phyloP scores from a whole-genome alignment of 352 stramenopile species.

The Phytophthora hibernalis region DNA sequence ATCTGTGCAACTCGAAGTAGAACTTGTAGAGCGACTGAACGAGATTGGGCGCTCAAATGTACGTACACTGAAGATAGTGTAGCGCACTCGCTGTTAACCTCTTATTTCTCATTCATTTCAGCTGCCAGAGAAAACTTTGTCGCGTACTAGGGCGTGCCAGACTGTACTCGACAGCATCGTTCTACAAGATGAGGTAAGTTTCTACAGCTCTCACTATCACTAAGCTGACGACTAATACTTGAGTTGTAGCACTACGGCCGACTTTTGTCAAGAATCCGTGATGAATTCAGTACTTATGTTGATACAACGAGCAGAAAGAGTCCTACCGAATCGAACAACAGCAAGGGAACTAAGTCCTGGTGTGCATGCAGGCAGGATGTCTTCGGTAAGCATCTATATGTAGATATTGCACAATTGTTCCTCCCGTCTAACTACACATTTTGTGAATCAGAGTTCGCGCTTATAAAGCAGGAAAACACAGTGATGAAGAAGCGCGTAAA shows the following conservation, averaged over 20 bases:
- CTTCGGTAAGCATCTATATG: conserved; percentile 20
- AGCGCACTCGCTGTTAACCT: neutral
- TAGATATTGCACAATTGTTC: neutral
- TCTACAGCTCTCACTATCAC: neutral
- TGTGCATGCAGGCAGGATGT: conserved; percentile 35
- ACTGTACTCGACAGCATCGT: conserved; percentile 60
- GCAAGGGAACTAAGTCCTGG: conserved; percentile 14
- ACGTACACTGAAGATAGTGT: neutral
- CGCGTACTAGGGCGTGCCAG: conserved; percentile 60
- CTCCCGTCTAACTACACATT: neutral
- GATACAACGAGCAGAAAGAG: conserved; percentile 35
- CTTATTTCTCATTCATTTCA: conserved; percentile 18
- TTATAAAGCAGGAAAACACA: conserved; percentile 63
- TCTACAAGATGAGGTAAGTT: conserved; percentile 64
- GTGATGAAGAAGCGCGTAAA: conserved; percentile 57
- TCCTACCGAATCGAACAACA: conserved; percentile 17
- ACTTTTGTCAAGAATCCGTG: conserved; percentile 62
- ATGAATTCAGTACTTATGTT: conserved; percentile 69
- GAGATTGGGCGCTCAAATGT: conserved; percentile 76
- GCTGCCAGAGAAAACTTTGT: conserved; percentile 63
- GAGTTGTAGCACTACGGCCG: conserved; percentile 54
- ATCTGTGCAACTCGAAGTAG: conserved; percentile 64
- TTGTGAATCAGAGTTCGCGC: conserved; percentile 43
- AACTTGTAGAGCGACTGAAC: conserved; percentile 67
- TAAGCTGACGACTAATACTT: conserved; percentile 3